Percentiles rank a stretch among this genome's conserved stretches.
Conservation (phyloP, 2,329 filamentous ascomycete genomes). For the Fusarium miscanthi region DNA sequence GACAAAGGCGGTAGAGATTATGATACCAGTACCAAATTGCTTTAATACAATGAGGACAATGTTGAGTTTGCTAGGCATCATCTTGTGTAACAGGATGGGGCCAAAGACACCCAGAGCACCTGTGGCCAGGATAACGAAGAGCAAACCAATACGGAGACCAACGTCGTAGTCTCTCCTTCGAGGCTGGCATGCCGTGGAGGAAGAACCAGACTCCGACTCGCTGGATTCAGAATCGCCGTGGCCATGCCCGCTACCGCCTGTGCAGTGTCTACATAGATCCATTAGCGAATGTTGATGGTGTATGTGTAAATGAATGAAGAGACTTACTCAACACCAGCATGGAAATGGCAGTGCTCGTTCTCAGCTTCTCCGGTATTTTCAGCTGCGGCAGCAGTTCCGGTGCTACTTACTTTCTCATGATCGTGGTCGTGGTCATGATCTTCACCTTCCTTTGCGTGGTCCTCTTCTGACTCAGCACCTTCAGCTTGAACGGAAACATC, state of each 20-base stretch:
- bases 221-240: slow-evolving; percentile 51
- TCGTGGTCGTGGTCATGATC: slow-evolving; percentile 31
- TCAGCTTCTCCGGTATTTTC: slow-evolving; percentile 13
- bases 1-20: slow-evolving; percentile 77
- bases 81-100: slow-evolving; percentile 71
- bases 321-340: slow-evolving; percentile 78
- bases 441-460: slow-evolving; percentile 26
- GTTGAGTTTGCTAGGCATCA: slow-evolving; percentile 62
- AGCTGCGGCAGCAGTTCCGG: background rate
- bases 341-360: slow-evolving; percentile 74
- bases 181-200: slow-evolving; percentile 58
- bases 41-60: slow-evolving; percentile 72
- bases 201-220: slow-evolving; percentile 37
- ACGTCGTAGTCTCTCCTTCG: slow-evolving; percentile 71
- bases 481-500: slow-evolving; percentile 68
- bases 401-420: slow-evolving; percentile 19
- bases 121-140: slow-evolving; percentile 78
- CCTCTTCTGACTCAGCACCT: slow-evolving; percentile 40
- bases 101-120: slow-evolving; percentile 75
- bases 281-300: background rate
- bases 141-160: slow-evolving; percentile 73
- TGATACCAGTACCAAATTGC: slow-evolving; percentile 79
- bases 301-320: no score
- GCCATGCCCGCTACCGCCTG: slow-evolving; percentile 52
- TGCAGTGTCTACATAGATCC: slow-evolving; percentile 63